Evolutionary conservation across 2,329 filamentous ascomycete species (phyloP), one percentile per base, ranked within the genome.

Genomic region (Penicillium capsulatum): DNA sequence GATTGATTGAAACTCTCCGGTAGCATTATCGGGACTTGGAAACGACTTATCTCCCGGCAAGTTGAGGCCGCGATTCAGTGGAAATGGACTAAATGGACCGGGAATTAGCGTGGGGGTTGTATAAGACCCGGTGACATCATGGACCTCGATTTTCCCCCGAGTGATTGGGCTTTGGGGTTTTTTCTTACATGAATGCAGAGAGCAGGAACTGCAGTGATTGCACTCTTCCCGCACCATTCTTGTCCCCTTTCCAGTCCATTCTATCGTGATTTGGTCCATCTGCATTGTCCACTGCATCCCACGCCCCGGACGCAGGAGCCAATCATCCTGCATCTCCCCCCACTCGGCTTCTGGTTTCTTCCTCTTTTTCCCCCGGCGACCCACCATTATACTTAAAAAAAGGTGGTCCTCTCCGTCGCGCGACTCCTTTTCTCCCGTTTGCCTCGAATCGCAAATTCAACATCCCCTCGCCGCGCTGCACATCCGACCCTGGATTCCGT

Each of bases 301-400:
- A 41, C 44, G 27, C 39, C 42, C 44, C 44, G 41, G 45, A 50
- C 42, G 47, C 44, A 34, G 24, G 27, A 20, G 28, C 49, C 45
- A 48, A 50, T 45, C 22, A 43, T 6, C 26, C 26, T 28, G 26
- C 26, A 28, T 7, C 38, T 22, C 19, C 47, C 50, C 50, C 51
- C 51, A 53, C 51, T 53, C 51, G 59, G 59, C 59, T 53, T 53
- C 51, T 54, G 46, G 14, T 48, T 39, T 47, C 46, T 54, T 55
- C 36, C 26, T 45, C 19, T 22, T 22, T 22, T 47, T 42, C 45
- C 20, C 42, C 40, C 36, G 24, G 11, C 40, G 49, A 52, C 45
- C 53, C 51, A 54, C 52, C 40, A 36, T 56, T 45, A 55, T 56
- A 54, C 49, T 54, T 58, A 45, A 50, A 53, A 45, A 39, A 38